Evolutionary conservation across 345 rosid species (phyloP), one percentile per base, ranked within the genome.

Genomic region (Hypericum perforatum): DNA sequence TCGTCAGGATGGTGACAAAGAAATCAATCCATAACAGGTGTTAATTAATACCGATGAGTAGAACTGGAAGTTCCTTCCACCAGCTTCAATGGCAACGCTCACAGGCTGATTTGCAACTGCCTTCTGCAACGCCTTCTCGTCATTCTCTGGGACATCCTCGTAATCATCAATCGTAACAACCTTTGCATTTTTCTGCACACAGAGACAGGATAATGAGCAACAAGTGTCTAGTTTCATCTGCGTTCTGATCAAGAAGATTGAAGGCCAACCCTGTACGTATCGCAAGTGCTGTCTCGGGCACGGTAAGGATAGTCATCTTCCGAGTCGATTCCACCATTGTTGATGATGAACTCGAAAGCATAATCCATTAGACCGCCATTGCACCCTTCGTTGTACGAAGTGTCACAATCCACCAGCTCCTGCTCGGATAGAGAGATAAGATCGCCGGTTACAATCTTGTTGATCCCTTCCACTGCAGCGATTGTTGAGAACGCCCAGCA

Each of bases 401-500:
- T 67, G 9, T 67, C 71, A 8, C 66, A 67, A 13, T 67, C 71
- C 43, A 67, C 71, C 7, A 67, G 52, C 52, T 67, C 71, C 49
- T 67, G 71, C 43, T 67, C 71, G 0, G 71, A 67, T 6, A 67
- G 62, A 32, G 71, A 61, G 37, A 57, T 61, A 13, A 61, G 36
- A 11, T 61, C 62, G n/a, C 71, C 71, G 32, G 71, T 67, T 8
- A 56, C 71, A 22, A 67, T 67, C 45, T 67, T 61, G 71, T 67
- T 67, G 10, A 67, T 67, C 39, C 71, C 71, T 57, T 67, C 71
- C 37, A 67, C 71, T 0, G 71, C 62, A 16, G 36, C 62, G 38
- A 67, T 42, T n/a, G 71, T 67, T 15, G 71, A 67, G 62, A 67
- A 67, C 8, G 71, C 62, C 71, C 71, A 67, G 66, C 71, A 67